phyloP scores from a whole-genome alignment of 805 yeast genomes.

The Nakazawaea holstii region DNA sequence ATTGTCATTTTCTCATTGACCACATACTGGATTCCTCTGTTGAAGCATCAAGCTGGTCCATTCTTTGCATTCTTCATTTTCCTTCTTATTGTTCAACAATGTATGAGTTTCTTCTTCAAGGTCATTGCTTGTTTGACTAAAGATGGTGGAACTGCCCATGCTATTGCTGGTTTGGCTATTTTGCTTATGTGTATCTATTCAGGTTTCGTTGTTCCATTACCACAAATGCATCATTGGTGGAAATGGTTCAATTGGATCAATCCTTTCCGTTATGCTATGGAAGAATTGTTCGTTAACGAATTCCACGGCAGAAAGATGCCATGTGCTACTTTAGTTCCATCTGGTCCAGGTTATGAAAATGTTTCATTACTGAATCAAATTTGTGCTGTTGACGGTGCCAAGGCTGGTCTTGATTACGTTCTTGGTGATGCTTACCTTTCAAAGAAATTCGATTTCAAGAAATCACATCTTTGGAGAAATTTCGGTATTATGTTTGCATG shows the following conservation, averaged over 20 bases:
- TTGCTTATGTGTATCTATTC: slow-evolving; percentile 50
- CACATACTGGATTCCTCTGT: slow-evolving; percentile 51
- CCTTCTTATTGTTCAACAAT: slow-evolving; percentile 34
- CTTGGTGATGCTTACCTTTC: slow-evolving; percentile 54
- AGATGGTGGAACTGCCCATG: slow-evolving; percentile 48
- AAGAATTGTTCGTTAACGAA: slow-evolving; percentile 33
- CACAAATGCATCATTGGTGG: slow-evolving; percentile 61
- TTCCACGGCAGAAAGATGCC: slow-evolving; percentile 25
- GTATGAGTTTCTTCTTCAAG: slow-evolving; percentile 48
- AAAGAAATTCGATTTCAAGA: slow-evolving; percentile 40
- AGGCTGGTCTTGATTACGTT: slow-evolving; percentile 44
- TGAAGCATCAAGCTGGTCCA: slow-evolving; percentile 42
- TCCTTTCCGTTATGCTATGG: slow-evolving; percentile 53
- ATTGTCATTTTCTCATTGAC: slow-evolving; percentile 40
- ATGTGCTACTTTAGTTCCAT: slow-evolving; percentile 38
- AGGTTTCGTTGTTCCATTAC: slow-evolving; percentile 58
- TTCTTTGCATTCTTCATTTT: slow-evolving; percentile 49
- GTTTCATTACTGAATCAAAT: slow-evolving; percentile 33
- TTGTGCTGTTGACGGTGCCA: slow-evolving; percentile 51
- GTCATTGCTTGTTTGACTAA: slow-evolving; percentile 46
- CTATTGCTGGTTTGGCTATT: slow-evolving; percentile 50
- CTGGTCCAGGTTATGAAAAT: slow-evolving; percentile 48
- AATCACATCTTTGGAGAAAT: slow-evolving; percentile 32
- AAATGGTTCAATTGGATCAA: slow-evolving; percentile 59
- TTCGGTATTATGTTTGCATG: slow-evolving; percentile 27